A percentile compares a stretch with the other conserved stretches of the same genome.
Conservation (phyloP, 2,329 filamentous ascomycete genomes). For the Aspergillus uvarum region DNA sequence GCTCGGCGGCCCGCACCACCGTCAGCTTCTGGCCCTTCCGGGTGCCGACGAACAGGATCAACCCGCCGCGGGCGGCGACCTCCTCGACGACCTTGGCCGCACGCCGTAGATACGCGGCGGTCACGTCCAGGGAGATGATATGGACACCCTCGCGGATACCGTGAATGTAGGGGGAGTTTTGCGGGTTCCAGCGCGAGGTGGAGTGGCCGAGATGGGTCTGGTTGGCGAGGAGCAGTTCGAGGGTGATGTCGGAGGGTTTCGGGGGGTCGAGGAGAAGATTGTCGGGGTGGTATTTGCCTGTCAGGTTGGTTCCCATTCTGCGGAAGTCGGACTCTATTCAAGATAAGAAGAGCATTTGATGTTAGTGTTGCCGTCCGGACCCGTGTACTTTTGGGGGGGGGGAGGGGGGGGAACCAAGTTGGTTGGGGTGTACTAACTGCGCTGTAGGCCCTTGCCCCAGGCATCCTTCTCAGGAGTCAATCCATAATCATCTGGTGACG, state of each 20-base stretch:
- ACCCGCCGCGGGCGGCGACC: slow-evolving; percentile 75
- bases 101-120: slow-evolving; percentile 83
- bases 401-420: background rate
- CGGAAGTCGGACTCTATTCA: slow-evolving; percentile 33
- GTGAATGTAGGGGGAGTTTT: slow-evolving; percentile 90
- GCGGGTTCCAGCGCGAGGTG: slow-evolving; percentile 89
- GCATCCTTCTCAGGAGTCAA: slow-evolving; percentile 11
- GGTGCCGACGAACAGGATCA: slow-evolving; percentile 89
- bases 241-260: slow-evolving; percentile 73
- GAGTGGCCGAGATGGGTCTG: slow-evolving; percentile 89
- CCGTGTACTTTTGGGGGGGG: background rate
- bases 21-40: slow-evolving; percentile 75
- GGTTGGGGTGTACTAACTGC: slow-evolving; percentile 24
- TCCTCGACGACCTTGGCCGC: slow-evolving; percentile 90
- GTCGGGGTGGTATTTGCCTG: slow-evolving; percentile 34
- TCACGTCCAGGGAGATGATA: slow-evolving; percentile 88
- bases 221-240: slow-evolving; percentile 85
- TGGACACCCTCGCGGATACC: slow-evolving; percentile 85
- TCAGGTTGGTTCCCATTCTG: slow-evolving; percentile 32
- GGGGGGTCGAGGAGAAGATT: slow-evolving; percentile 66
- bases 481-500: slow-evolving; percentile 9
- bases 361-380: background rate
- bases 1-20: slow-evolving; percentile 75
- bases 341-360: background rate
- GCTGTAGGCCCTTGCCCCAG: slow-evolving; percentile 19